Evolutionary conservation across 2,329 filamentous ascomycete genomes (phyloP), one percentile per base, ranked within the genome.

Genomic region (Penicillium sp.): DNA sequence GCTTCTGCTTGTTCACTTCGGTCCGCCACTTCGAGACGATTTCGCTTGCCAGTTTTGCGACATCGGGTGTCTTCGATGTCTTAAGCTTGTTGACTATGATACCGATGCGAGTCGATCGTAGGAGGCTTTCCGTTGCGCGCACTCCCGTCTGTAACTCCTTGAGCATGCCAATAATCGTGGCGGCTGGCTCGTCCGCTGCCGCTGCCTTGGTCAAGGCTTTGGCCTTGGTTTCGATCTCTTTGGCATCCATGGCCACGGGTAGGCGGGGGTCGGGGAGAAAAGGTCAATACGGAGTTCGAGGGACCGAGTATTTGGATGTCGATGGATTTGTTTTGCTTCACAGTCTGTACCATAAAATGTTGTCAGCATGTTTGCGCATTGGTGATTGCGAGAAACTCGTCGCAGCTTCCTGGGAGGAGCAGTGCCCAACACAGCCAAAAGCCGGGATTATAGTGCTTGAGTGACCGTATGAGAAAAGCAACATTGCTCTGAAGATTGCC

Each of bases 31-130:
- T 95, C 59, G 83, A 83, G 48, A 99, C 92, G 52, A 97, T 89
- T 67, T 92, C 90, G 55, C 84, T 82, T 3, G 94, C 92, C 39
- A 90, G 80, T 48, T 85, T 84, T 43, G 88, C 87, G 64, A 97
- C 88, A 44, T 81, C 79, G 2, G 81, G 77, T 39, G 92, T 86
- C 73, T 90, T 92, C 79, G 95, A 89, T 53, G 86, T 75, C 73
- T 95, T 92, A 56, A 89, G 84, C 72, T 92, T 93, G 73, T 92
- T 93, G 59, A 97, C 90, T 47, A 89, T 86, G 62, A 96, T 88
- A 65, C 94, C 94, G 48, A 96, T 93, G 65, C 89, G 90, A n/a
- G 93, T 97, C 37, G 89, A 89, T 69, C 93, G 87, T 62, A 99
- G 81, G 65, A 96, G 84, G 64, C 97, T 91, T 76, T 99, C 94